These are phyloP conservation scores for Peniophora sp. DNA, from an alignment of 1,284 basidiomycete species.

Conservation along the genomic window DNA sequence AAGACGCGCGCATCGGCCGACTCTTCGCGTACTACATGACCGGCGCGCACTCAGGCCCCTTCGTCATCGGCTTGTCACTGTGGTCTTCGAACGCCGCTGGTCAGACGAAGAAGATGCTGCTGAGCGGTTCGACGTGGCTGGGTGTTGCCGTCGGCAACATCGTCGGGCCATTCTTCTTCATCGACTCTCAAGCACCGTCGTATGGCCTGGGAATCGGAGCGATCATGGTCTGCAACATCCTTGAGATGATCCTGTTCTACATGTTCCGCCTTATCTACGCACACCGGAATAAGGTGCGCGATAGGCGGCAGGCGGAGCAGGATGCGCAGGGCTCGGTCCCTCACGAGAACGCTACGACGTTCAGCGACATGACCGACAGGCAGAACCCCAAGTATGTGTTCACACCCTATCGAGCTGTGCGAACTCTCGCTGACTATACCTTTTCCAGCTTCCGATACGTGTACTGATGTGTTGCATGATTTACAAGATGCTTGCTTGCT, in stretches of 20 bases:
- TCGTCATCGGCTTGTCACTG: slow-evolving; percentile 35
- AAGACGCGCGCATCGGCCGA: too few species aligned
- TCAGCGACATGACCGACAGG: too few species aligned
- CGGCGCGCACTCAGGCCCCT: slow-evolving; percentile 33
- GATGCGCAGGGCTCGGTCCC: background rate
- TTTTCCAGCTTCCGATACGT: too few species aligned
- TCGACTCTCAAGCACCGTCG: slow-evolving; percentile 25
- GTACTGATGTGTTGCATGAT: too few species aligned
- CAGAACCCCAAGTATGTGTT: too few species aligned
- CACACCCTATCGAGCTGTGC: too few species aligned
- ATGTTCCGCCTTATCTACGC: slow-evolving; percentile 29
- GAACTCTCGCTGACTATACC: too few species aligned
- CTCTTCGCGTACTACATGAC: slow-evolving; percentile 11
- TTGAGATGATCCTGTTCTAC: slow-evolving; percentile 25
- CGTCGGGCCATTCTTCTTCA: slow-evolving; percentile 31
- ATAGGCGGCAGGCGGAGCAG: slow-evolving; percentile 18
- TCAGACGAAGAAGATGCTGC: slow-evolving; percentile 34
- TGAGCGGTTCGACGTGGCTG: slow-evolving; percentile 15
- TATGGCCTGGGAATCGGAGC: slow-evolving; percentile 33
- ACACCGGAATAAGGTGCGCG: slow-evolving; percentile 28
- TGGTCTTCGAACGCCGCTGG: slow-evolving; percentile 38
- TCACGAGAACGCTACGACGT: too few species aligned
- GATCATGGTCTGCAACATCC: slow-evolving; percentile 25
- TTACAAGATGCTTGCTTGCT: too few species aligned
- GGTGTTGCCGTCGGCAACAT: slow-evolving; percentile 29